A percentile compares a stretch with the other conserved stretches of the same genome.
Conservation (phyloP, 2,329 filamentous ascomycete species). For the Xylaria sp. region DNA sequence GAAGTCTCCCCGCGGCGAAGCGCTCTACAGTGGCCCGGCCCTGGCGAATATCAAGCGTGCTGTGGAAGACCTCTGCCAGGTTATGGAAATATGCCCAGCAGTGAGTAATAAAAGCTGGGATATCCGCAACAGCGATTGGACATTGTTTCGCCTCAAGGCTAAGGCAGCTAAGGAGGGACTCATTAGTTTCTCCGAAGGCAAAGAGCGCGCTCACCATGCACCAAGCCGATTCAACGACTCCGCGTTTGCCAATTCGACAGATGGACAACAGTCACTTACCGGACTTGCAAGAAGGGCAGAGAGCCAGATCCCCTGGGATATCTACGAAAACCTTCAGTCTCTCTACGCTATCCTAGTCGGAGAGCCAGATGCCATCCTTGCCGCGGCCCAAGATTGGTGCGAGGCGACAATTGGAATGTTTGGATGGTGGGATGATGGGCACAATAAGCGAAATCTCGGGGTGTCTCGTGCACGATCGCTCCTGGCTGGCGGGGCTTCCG, state of each 20-base stretch:
- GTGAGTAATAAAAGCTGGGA: slow-evolving; percentile 73
- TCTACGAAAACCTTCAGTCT: slow-evolving; percentile 82
- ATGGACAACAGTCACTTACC: slow-evolving; percentile 57
- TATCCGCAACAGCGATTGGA: slow-evolving; percentile 79
- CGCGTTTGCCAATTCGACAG: slow-evolving; percentile 40
- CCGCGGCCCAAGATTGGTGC: slow-evolving; percentile 84
- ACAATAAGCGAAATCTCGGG: slow-evolving; percentile 43
- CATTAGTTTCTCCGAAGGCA: slow-evolving; percentile 77
- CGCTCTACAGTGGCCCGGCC: slow-evolving; percentile 73
- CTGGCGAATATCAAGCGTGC: slow-evolving; percentile 78
- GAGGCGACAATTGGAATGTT: slow-evolving; percentile 83
- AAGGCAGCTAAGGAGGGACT: slow-evolving; percentile 70
- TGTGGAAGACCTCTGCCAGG: slow-evolving; percentile 66
- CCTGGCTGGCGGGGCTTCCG: slow-evolving; percentile 45
- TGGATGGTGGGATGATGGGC: slow-evolving; percentile 89
- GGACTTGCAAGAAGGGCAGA: slow-evolving; percentile 76
- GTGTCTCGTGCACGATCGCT: slow-evolving; percentile 43
- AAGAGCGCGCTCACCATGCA: slow-evolving; percentile 48
- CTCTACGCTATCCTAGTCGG: slow-evolving; percentile 83
- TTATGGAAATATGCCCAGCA: slow-evolving; percentile 75
- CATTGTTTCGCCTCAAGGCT: slow-evolving; percentile 76
- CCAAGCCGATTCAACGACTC: slow-evolving; percentile 39
- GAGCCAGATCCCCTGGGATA: slow-evolving; percentile 84
- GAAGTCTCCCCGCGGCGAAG: slow-evolving; percentile 65
- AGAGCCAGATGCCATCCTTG: slow-evolving; percentile 72